A percentile compares a stretch with the other conserved stretches of the same genome.
These are phyloP conservation scores for Alternaria atra DNA, from an alignment of 2,329 filamentous ascomycete genomes.

Conservation along the genomic window DNA sequence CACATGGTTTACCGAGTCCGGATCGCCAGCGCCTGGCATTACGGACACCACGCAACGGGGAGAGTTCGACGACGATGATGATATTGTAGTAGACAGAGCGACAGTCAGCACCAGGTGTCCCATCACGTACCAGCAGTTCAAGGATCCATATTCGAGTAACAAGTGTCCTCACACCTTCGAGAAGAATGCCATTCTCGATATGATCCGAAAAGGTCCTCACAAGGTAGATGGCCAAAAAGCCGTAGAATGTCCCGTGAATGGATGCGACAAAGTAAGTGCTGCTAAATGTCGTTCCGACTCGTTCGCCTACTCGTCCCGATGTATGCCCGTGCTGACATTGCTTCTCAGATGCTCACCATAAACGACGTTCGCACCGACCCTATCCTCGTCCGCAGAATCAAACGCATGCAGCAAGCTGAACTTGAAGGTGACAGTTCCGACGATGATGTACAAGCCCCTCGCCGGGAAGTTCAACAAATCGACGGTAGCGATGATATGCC, in stretches of 20 bases:
- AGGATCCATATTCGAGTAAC: conserved; percentile 71
- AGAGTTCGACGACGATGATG: conserved; percentile 65
- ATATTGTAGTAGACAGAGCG: conserved; percentile 72
- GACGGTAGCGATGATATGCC: conserved; percentile 2
- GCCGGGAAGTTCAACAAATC: background rate
- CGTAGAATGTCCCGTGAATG: conserved; percentile 69
- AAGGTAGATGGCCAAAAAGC: conserved; percentile 38
- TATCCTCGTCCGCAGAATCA: conserved; percentile 50
- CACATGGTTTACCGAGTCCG: conserved; percentile 69
- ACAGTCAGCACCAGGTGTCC: conserved; percentile 74
- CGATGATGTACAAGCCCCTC: conserved; percentile 28
- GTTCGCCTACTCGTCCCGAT: background rate
- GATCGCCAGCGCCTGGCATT: conserved; percentile 54
- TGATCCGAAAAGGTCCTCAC: conserved; percentile 48
- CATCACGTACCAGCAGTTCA: conserved; percentile 70
- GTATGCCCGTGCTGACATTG: conserved; percentile 7
- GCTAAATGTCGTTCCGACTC: background rate
- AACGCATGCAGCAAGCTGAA: conserved; percentile 45
- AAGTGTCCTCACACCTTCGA: conserved; percentile 79
- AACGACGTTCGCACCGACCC: conserved; percentile 42
- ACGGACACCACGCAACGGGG: conserved; percentile 46
- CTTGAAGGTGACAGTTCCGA: conserved; percentile 35
- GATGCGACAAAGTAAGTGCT: conserved; percentile 63
- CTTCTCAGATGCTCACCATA: conserved; percentile 40
- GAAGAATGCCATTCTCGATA: conserved; percentile 68